Evolutionary conservation across 805 yeast genomes (phyloP).

Genomic region (Teunomyces tritomae): DNA sequence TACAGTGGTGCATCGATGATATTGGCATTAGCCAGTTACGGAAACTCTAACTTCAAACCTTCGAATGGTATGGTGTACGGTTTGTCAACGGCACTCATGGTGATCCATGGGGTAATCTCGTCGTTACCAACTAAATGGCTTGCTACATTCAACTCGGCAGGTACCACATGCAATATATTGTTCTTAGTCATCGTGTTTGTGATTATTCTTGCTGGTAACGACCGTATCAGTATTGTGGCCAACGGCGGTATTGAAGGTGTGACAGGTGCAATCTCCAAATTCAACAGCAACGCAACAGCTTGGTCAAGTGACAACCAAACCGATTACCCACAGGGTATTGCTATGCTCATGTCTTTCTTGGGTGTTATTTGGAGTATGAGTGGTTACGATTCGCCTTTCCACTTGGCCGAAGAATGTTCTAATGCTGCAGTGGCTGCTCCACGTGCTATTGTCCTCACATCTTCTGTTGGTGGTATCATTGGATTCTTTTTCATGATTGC

Average conservation of each 20-base stretch:
- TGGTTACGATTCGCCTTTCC: conserved; percentile 75
- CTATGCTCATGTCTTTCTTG: conserved; percentile 54
- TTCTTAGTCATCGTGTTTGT: conserved; percentile 53
- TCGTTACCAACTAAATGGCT: conserved; percentile 55
- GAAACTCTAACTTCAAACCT: conserved; percentile 39
- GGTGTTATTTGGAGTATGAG: conserved; percentile 74
- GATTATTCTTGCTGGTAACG: conserved; percentile 52
- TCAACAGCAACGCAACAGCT: conserved; percentile 47
- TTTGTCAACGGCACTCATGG: conserved; percentile 50
- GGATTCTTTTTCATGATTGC: conserved; percentile 60
- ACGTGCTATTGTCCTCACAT: conserved; percentile 61
- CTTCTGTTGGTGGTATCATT: conserved; percentile 51
- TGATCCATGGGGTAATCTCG: conserved; percentile 46
- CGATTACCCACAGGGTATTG: conserved; percentile 62
- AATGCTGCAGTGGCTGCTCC: conserved; percentile 66
- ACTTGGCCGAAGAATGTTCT: conserved; percentile 68
- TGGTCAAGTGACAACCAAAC: conserved; percentile 59
- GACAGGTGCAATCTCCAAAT: conserved; percentile 39
- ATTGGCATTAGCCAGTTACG: conserved; percentile 46
- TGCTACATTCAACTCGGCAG: conserved; percentile 49
- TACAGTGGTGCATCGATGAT: conserved; percentile 57
- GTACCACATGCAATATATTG: conserved; percentile 48
- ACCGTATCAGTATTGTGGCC: conserved; percentile 29
- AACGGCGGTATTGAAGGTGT: conserved; percentile 38
- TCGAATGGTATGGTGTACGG: conserved; percentile 51